These are phyloP conservation scores for Aspergillus pseudonomiae DNA, from an alignment of 2,329 filamentous ascomycete genomes.

Conservation along the genomic window DNA sequence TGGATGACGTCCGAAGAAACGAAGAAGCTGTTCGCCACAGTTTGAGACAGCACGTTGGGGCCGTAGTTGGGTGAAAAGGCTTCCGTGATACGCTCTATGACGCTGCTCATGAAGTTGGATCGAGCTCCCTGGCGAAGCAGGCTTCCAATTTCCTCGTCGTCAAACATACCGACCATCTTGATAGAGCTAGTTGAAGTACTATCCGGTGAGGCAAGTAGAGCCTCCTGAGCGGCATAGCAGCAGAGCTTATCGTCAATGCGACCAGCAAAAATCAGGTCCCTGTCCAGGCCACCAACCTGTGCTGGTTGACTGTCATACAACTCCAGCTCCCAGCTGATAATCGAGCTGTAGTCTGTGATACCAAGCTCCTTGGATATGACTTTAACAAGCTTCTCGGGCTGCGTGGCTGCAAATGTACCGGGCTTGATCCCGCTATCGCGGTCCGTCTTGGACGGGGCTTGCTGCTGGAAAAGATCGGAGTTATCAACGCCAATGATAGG, in stretches of 20 bases:
- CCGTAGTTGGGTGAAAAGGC: constrained; percentile 56
- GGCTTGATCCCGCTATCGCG: constrained; percentile 48
- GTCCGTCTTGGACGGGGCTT: constrained; percentile 25
- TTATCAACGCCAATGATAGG: constrained; percentile 90
- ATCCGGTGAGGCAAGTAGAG: constrained; percentile 69
- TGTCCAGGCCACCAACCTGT: constrained; percentile 79
- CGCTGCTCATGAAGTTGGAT: constrained; percentile 82
- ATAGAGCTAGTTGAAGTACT: constrained; percentile 62
- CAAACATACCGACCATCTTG: constrained; percentile 91
- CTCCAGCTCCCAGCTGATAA: constrained; percentile 96
- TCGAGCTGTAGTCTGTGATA: constrained; percentile 70
- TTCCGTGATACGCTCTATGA: constrained; percentile 78
- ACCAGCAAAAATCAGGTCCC: constrained; percentile 92
- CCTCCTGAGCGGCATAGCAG: constrained; percentile 87
- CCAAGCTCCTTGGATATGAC: constrained; percentile 79
- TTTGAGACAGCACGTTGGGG: constrained; percentile 70
- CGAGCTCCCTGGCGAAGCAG: constrained; percentile 85
- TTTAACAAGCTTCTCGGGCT: constrained; percentile 82
- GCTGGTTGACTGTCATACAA: constrained; percentile 90
- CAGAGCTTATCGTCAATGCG: constrained; percentile 98
- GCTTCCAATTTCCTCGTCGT: constrained; percentile 95
- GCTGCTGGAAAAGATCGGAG: constrained; percentile 54
- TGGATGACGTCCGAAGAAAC: constrained; percentile 92
- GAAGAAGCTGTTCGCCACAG: constrained; percentile 89
- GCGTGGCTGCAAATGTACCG: constrained; percentile 76